Base-by-base conservation (phyloP, 2,329 filamentous ascomycete genomes). In the Rhynchosporium agropyri region DNA sequence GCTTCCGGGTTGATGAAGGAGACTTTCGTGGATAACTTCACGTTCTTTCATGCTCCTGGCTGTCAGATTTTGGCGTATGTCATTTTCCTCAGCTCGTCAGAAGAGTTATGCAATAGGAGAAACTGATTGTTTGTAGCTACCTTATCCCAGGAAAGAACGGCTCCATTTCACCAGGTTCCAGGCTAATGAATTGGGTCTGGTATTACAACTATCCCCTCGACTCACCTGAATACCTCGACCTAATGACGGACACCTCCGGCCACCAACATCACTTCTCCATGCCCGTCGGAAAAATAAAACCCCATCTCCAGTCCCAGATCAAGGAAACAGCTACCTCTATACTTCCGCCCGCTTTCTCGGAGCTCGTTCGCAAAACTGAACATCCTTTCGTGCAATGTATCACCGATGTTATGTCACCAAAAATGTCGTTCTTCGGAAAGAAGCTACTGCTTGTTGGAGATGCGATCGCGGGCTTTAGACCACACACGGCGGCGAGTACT, bases 401-500 rank as follows among this genome's bases (percentile, higher is more conserved):
- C n/a, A 46, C 43, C 9, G 43, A 46, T 7, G 20, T 20, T 4
- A 28, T 46, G 7, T 5, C 43, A 4, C 8, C 43, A 3, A 28
- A 46, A 46, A 20, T 20, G 13, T n/a, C 20, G 15, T 46, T 46
- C 43, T 20, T 46, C n/a, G 15, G 9, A 3, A 10, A 20, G 1
- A 28, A 46, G 62, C 70, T 80, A 0, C 64, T 81, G n/a, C 64
- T 81, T 1, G 71, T 79, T 2, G 67, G 68, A 1, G 79, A 81
- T 65, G 77, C 79, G 1, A 63, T 80, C 1, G 77, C 78, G 0
- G 76, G 76, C 0, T 79, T 81, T 58, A 67, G 79, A 3, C 77
- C 79, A 2, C 79, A 81, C 66, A 77, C 78, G 1, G 78, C 77
- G 3, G 74, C 76, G 2, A 78, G 77, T 28, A 79, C 78, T 1